These are phyloP conservation scores for Chlamydomonas sp. DNA, from an alignment of 139 green algal genomes.

Conservation along the genomic window DNA sequence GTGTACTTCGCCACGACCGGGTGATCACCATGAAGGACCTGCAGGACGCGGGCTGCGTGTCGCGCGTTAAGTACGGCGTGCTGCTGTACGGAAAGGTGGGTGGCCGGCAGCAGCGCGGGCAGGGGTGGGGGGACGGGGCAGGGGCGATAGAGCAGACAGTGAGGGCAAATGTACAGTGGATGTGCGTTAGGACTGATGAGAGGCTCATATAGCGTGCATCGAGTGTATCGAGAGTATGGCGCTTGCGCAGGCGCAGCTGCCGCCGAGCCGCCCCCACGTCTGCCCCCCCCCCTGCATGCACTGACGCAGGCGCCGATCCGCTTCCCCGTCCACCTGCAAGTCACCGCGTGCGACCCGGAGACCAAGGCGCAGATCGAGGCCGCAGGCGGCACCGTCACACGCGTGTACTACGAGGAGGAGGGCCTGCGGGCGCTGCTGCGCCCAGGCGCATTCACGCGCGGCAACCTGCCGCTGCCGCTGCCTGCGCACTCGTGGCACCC, in stretches of 20 bases:
- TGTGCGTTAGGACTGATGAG: too few species aligned
- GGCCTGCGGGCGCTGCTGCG: conserved; percentile 64
- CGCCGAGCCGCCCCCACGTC: too few species aligned
- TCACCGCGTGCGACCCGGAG: conserved; percentile 49
- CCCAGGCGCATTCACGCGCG: conserved; percentile 66
- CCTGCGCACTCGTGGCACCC: conserved; percentile 63
- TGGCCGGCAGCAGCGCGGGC: too few species aligned
- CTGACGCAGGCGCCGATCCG: conserved; percentile 1
- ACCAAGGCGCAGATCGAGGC: conserved; percentile 55
- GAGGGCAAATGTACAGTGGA: too few species aligned
- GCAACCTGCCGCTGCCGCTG: conserved; percentile 61
- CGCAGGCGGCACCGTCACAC: conserved; percentile 70
- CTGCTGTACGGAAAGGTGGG: conserved; percentile 73
- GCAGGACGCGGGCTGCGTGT: conserved; percentile 56
- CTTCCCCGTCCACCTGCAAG: conserved; percentile 54
- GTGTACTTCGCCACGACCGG: conserved; percentile 53
- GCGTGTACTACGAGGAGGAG: conserved; percentile 90
- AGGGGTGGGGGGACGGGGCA: too few species aligned
- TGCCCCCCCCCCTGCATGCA: too few species aligned
- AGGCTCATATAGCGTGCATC: too few species aligned
- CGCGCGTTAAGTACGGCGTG: conserved; percentile 68
- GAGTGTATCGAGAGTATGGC: too few species aligned
- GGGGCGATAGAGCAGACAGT: too few species aligned
- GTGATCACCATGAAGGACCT: conserved; percentile 91
- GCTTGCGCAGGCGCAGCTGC: too few species aligned